Base-by-base conservation (phyloP, 164 flowering plant species). In the Magnolia kwangsiensis region DNA sequence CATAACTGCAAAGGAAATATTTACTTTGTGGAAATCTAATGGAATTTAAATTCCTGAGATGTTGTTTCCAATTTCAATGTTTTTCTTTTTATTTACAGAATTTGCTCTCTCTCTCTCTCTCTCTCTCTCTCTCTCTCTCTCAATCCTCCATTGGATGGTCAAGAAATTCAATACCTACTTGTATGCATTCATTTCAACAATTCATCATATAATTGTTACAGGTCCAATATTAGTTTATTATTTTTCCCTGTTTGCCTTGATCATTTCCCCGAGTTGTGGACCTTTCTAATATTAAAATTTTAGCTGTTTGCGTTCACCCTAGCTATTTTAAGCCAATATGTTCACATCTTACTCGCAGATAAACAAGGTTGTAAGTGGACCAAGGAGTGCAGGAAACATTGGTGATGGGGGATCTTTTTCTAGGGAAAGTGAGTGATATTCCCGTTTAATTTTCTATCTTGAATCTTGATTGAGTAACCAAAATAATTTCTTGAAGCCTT, bases 371-470 rank as follows among this genome's bases (percentile, higher is more conserved):
- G 89, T 89, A 49, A 79, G 80, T 72, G 90, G 88, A 76, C 90
- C 92, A 72, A 86, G 89, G 72, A 85, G 85, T 79, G 87, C 89
- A 21, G 95, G 94, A 73, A 90, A 88, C 77, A 91, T 91, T 84
- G 94, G 97, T 67, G 95, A 91, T 71, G 80, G 90, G 76, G 89
- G 93, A 74, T 91, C 94, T 74, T 86, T 90, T 82, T 91, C 94
- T 29, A 81, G 96, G 78, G 97, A 93, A 86, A 93, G 97, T 93
- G 73, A 90, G 97, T 84, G 67, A 55, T 64, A 49, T 13, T 7
- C 37, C 3, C 51, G 4, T n/a, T 8, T 76, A 8, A 10, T 69
- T 5, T 37, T 10, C 7, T 66, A n/a, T 20, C 27, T 18, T 67
- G 4, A 55, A 8, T 11, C 61, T 55, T 16, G 18, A 11, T 55